A percentile compares a stretch with the other conserved stretches of the same genome.
These are phyloP conservation scores for Fusarium acutatum DNA, from an alignment of 2,329 filamentous ascomycete genomes.

Conservation along the genomic window DNA sequence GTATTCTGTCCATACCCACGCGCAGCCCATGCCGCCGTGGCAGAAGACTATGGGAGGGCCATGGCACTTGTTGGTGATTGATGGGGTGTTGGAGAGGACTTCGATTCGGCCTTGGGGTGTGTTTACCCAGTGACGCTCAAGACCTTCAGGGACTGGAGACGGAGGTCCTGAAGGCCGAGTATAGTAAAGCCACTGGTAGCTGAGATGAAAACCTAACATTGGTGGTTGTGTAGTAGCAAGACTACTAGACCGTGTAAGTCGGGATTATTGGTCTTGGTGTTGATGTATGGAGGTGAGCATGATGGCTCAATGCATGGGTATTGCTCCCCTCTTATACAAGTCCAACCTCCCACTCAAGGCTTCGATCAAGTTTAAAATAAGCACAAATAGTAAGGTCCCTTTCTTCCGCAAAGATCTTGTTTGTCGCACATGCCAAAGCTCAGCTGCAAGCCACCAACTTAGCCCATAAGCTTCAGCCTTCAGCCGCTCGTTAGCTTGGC, in stretches of 20 bases:
- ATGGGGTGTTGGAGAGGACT: slow-evolving; percentile 54
- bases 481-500: slow-evolving; percentile 15
- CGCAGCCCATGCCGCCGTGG: slow-evolving; percentile 64
- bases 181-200: slow-evolving; percentile 40
- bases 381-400: neutral
- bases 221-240: neutral
- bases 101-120: slow-evolving; percentile 59
- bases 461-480: slow-evolving; percentile 7
- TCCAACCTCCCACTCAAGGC: neutral
- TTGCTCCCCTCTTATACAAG: slow-evolving; percentile 8
- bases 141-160: slow-evolving; percentile 45
- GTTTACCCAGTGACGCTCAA: slow-evolving; percentile 54
- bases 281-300: neutral
- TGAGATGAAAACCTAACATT: slow-evolving; percentile 42
- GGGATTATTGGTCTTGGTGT: neutral
- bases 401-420: neutral
- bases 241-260: neutral
- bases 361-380: neutral
- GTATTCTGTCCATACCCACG: slow-evolving; percentile 62
- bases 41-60: slow-evolving; percentile 57
- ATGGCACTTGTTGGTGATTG: slow-evolving; percentile 4
- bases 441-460: slow-evolving; percentile 25
- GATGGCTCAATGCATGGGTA: neutral
- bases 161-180: slow-evolving; percentile 36
- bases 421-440: slow-evolving; percentile 5